Evolutionary conservation across 2,329 filamentous ascomycete genomes (phyloP).

Genomic region (Beauveria varroae): DNA sequence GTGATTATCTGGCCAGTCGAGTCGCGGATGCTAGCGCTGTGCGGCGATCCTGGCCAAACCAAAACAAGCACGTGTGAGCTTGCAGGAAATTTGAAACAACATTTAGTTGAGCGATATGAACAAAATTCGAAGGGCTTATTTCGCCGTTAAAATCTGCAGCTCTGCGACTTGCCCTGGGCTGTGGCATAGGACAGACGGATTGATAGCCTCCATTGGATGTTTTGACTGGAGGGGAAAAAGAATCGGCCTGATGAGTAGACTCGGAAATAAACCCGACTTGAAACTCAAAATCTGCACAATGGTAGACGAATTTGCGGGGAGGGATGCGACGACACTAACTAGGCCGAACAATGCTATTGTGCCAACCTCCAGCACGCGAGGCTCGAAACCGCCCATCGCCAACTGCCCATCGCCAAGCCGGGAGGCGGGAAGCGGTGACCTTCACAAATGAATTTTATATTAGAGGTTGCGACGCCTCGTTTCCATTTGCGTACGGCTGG

Average conservation of each 20-base stretch:
- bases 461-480: neutral
- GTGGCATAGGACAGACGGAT: too few relatives aligned
- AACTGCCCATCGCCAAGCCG: conserved; percentile 4
- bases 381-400: neutral
- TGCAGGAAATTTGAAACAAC: neutral
- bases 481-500: neutral
- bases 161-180: neutral
- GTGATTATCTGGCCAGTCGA: neutral
- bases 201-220: neutral
- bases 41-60: neutral
- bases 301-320: too few relatives aligned
- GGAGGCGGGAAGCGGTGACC: neutral
- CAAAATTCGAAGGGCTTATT: neutral
- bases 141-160: neutral
- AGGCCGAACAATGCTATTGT: too few relatives aligned
- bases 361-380: neutral
- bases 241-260: neutral
- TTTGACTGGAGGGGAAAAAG: neutral
- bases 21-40: neutral
- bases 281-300: neutral
- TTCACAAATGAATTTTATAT: neutral
- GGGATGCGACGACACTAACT: too few relatives aligned
- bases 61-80: neutral
- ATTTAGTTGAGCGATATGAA: neutral
- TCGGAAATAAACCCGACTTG: neutral